Conservation (phyloP, 495 filamentous ascomycete genomes). For the Chaetomidium leptoderma region DNA sequence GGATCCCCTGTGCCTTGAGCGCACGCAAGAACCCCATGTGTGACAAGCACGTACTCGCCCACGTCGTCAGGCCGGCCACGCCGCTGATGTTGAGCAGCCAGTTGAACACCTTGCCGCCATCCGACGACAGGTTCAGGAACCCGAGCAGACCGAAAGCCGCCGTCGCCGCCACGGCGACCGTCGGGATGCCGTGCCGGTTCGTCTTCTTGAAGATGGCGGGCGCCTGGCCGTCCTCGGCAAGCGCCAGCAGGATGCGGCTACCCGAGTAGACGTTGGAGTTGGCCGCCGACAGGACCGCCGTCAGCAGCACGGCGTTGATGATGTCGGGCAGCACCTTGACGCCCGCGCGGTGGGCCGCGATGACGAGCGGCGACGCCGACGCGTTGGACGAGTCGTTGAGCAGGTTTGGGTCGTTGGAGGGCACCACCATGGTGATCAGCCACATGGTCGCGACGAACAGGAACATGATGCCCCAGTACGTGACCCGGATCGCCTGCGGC, state of each 20-base stretch:
- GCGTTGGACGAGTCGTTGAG: slow-evolving; percentile 45
- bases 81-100: slow-evolving; percentile 57
- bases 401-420: slow-evolving; percentile 48
- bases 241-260: slow-evolving; percentile 59
- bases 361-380: slow-evolving; percentile 66
- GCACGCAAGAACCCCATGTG: slow-evolving; percentile 60
- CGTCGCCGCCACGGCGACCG: slow-evolving; percentile 39
- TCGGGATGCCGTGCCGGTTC: slow-evolving; percentile 42
- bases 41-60: slow-evolving; percentile 56
- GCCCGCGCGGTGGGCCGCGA: slow-evolving; percentile 61
- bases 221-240: slow-evolving; percentile 58
- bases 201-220: slow-evolving; percentile 45
- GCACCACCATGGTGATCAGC: slow-evolving; percentile 64
- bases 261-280: slow-evolving; percentile 59
- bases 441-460: slow-evolving; percentile 66
- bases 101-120: slow-evolving; percentile 52
- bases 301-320: slow-evolving; percentile 67
- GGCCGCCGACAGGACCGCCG: slow-evolving; percentile 52
- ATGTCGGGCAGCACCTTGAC: slow-evolving; percentile 63
- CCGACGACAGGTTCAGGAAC: slow-evolving; percentile 50
- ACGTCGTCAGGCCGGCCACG: slow-evolving; percentile 65
- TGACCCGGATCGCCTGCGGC: slow-evolving; percentile 47
- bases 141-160: slow-evolving; percentile 48
- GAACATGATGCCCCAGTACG: slow-evolving; percentile 58
- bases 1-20: slow-evolving; percentile 54